Base-by-base conservation (phyloP, 2,329 filamentous ascomycete species). In the Trichoderma atroviride region DNA sequence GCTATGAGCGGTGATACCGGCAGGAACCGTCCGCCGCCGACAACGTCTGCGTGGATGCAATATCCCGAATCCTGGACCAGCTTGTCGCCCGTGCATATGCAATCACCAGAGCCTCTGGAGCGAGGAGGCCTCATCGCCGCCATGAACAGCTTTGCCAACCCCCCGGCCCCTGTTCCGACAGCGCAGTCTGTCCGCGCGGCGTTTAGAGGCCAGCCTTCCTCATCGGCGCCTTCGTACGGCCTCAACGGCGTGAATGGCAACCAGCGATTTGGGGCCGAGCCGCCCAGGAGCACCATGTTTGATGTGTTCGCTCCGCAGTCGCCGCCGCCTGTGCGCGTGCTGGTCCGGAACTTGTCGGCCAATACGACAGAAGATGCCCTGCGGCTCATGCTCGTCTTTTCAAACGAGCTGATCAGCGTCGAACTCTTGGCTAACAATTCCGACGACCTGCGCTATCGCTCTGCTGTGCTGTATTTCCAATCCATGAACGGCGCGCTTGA, bases 341-440 rank as follows among this genome's bases (percentile, higher is more conserved):
- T 87, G 58, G 86, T 89, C 70, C 85, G 85, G 64, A 82, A 83
- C 71, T 80, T 90, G 14, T 87, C 87, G 1, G 71, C 81, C 61
- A 84, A 85, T 73, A 87, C 84, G 3, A 84, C 84, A 1, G 84
- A 87, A 62, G 83, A 88, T 62, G 82, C 82, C 29, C 74, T 90
- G 63, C 81, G 84, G 58, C 77, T 87, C 35, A 89, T 89, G 86
- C 81, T 87, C 40, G 80, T 88, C 53, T 89, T 86, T 78, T 87
- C 85, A 63, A 82, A 88, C 73, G 86, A 89, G 47, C 78, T 88
- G 14, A 75, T 82, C 47, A 80, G 82, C 56, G 81, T 86, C 22
- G 83, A 88, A 72, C 78, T 89, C 31, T 77, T 89, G 4, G 79
- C 85, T 29, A 83, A 88, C 29, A 79, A 82, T 68, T 83, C 84